Percentiles rank a stretch among this genome's conserved stretches.
These are phyloP conservation scores for Aspergillus egyptiacus DNA, from an alignment of 495 filamentous ascomycete species.

Conservation along the genomic window DNA sequence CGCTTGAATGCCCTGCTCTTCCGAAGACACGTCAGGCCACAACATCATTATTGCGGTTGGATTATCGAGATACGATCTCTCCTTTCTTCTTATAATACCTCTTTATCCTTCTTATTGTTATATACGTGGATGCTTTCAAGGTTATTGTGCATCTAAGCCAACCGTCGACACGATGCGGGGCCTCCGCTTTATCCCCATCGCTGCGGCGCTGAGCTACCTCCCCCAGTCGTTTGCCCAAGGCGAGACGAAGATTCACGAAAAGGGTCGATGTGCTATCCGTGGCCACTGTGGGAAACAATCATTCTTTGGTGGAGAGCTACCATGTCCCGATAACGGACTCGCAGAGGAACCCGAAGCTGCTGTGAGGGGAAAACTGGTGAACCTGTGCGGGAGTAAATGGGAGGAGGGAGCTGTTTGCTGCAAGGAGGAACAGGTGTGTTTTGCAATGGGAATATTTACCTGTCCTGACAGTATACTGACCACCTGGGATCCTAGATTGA, in stretches of 20 bases:
- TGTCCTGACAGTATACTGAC: not conserved
- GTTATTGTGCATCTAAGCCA: not conserved
- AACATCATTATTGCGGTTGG: not conserved
- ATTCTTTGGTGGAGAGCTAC: slow-evolving; percentile 79
- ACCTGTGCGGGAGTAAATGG: slow-evolving; percentile 85
- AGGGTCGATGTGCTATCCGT: slow-evolving; percentile 83
- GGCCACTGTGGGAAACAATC: slow-evolving; percentile 86
- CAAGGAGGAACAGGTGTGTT: slow-evolving; percentile 64
- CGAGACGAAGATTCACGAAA: slow-evolving; percentile 67
- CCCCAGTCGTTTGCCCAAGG: slow-evolving; percentile 29
- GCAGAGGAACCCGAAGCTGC: slow-evolving; percentile 66
- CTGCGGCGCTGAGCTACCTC: slow-evolving; percentile 30
- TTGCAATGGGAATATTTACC: not conserved
- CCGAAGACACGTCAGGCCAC: not conserved
- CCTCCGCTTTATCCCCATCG: slow-evolving; percentile 23
- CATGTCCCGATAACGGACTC: slow-evolving; percentile 86
- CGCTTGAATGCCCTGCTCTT: not conserved
- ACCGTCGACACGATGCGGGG: slow-evolving; percentile 31
- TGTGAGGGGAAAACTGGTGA: slow-evolving; percentile 68
- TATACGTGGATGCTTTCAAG: not conserved
- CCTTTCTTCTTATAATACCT: not conserved
- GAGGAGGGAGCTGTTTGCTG: slow-evolving; percentile 78
- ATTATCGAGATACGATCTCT: not conserved
- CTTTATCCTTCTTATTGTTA: not conserved
- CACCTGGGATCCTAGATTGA: slow-evolving; percentile 51